These are phyloP conservation scores for Pleurotus tuoliensis DNA, from an alignment of 768 basidiomycete species.

Conservation along the genomic window DNA sequence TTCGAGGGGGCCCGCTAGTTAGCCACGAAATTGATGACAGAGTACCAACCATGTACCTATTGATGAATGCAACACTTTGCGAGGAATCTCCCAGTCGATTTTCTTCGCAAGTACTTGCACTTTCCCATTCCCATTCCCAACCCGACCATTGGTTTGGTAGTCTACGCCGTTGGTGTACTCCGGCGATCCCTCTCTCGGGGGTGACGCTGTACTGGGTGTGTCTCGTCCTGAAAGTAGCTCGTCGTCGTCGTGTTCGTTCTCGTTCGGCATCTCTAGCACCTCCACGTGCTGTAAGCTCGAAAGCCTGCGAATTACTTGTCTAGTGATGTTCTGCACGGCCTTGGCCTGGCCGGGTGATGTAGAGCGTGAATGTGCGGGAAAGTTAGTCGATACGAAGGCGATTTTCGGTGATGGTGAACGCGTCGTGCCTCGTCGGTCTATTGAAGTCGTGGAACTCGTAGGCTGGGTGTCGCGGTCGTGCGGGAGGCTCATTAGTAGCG, in stretches of 20 bases:
- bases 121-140: constrained; percentile 8
- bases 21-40: not conserved
- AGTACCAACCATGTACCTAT: constrained; percentile 52
- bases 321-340: constrained; percentile 43
- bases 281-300: constrained; percentile 34
- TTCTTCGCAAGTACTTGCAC: constrained; percentile 22
- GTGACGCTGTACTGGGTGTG: not conserved
- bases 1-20: not conserved
- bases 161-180: constrained; percentile 21
- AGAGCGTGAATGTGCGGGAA: constrained; percentile 18
- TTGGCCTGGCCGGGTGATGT: constrained; percentile 31
- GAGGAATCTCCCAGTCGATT: constrained; percentile 87
- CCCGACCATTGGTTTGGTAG: constrained; percentile 11
- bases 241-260: constrained; percentile 26
- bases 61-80: constrained; percentile 83
- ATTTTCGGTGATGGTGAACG: constrained; percentile 49
- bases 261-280: constrained; percentile 22
- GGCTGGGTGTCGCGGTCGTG: not conserved
- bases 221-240: constrained; percentile 17
- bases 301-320: constrained; percentile 44
- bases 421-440: constrained; percentile 9
- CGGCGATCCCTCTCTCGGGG: constrained; percentile 10
- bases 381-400: constrained; percentile 33
- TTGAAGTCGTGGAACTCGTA: not conserved
- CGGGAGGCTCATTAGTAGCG: constrained; percentile 6